Evolutionary conservation across 164 flowering plant genomes (phyloP).

Genomic region (Saururus chinensis): DNA sequence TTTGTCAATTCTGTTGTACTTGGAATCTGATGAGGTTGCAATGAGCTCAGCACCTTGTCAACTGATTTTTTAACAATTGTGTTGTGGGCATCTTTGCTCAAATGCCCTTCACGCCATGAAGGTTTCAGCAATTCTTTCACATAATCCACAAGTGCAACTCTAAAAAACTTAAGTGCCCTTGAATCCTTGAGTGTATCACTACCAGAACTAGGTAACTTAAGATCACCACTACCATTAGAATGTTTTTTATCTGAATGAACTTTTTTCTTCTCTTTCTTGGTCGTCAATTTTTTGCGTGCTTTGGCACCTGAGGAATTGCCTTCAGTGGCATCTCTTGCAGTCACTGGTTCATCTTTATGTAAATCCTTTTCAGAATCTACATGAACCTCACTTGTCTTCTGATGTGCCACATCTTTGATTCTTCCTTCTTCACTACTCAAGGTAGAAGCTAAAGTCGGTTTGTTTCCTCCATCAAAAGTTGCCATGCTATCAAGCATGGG

Average conservation of each 20-base stretch:
- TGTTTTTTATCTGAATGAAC: no score
- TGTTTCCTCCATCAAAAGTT: slow-evolving; percentile 21
- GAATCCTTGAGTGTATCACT: slow-evolving; percentile 32
- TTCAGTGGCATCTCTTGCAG: not conserved
- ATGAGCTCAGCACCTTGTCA: slow-evolving; percentile 66
- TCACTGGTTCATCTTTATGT: not conserved
- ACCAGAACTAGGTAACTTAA: slow-evolving; percentile 1
- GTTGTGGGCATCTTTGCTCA: slow-evolving; percentile 82
- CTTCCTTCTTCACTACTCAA: slow-evolving; percentile 10
- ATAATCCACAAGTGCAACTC: slow-evolving; percentile 56
- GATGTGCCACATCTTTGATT: slow-evolving; percentile 10
- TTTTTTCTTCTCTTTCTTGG: not conserved
- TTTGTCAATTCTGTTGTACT: slow-evolving; percentile 37
- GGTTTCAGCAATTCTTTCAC: slow-evolving; percentile 80
- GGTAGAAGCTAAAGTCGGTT: slow-evolving; percentile 16
- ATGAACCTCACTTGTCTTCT: slow-evolving; percentile 19
- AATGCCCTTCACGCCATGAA: slow-evolving; percentile 65
- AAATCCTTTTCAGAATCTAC: slow-evolving; percentile 8
- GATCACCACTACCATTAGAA: no score
- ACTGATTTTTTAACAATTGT: slow-evolving; percentile 68
- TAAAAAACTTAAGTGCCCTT: slow-evolving; percentile 43
- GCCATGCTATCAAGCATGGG: slow-evolving; percentile 66
- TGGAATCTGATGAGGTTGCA: slow-evolving; percentile 60
- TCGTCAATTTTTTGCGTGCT: not conserved
- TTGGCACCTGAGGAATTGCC: not conserved